Base-by-base conservation (phyloP, 2,329 filamentous ascomycete genomes). In the Herpotrichia juniperi region DNA sequence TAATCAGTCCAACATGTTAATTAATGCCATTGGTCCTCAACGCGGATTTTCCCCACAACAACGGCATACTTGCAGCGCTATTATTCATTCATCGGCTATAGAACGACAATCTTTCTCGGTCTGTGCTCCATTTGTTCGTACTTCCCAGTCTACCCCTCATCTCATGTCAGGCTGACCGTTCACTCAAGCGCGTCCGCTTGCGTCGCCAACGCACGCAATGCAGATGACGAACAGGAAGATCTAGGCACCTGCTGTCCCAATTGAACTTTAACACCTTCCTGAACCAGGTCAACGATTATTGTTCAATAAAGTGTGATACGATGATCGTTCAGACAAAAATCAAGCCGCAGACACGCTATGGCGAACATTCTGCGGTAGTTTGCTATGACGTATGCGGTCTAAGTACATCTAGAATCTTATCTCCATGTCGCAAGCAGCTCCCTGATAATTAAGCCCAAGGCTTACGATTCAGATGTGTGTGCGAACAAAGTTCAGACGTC, bases 161-260 rank as follows among this genome's bases (percentile, higher is more conserved):
- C 44, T 44, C 28, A 48, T 40, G 32, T 42, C 46, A 39, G 21
- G 11, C 25, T 17, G 16, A 37, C 34, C 16, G 8, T 30, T 37
- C 6, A 34, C 31, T 12, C 34, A 19, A 19, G 34, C 34, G 34
- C 9, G 16, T 35, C 34, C 34, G 5, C 21, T 21, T 26, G 8
- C 43, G 24, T 49, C 17, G 50, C 46, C 37, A 42, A 42, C 32
- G 46, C 46, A 53, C 45, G 50, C 31, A 24, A 53, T 50, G 19
- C 46, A 6, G 34, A 54, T 54, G 51, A 54, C 51, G 47, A 34
- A 37, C 47, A 47, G 47, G 40, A 54, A 48, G 31, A 34, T 45
- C 22, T 9, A 11, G 28, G 47, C 51, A 54, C 51, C 42, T 54
- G 51, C 46, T 26, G 24, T 42, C 19, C 21, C 10, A 37, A n/a